Base-by-base conservation (phyloP, 352 stramenopile species). In the Phytophthora sp. region DNA sequence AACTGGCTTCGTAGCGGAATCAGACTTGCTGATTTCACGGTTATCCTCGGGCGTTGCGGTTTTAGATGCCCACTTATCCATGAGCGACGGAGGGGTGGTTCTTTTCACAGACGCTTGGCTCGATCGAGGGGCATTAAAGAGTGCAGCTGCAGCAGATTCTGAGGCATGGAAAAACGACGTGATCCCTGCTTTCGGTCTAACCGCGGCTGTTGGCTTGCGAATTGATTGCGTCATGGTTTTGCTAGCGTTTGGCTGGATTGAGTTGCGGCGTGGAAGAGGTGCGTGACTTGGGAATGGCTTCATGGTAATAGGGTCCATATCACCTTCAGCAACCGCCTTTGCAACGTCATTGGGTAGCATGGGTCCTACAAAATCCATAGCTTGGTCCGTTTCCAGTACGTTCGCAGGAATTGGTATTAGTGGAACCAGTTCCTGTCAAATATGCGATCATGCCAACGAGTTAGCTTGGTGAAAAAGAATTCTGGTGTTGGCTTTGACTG, bases 231-330 rank as follows among this genome's bases (percentile, higher is more conserved):
- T 15, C 12, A 18, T 20, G 26, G 36, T 20, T 7, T 46, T 69
- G 36, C 11, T 18, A 15, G 42, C 2, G 5, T 23, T 63, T 41
- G 24, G 21, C 20, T 70, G 57, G 13, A 57, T 29, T 42, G 38
- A 39, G 15, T 24, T 54, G 11, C 21, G 39, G 20, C 49, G 36
- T 57, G 46, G 21, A 18, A 44, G 24, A 12, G 24, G 27, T 21
- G 24, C 30, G 58, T 47, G 15, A 16, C 27, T 16, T 20, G 71
- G 60, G 58, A 94, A 94, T 12, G 18, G 57, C 12, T 53, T 66
- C 57, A 77, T 77, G 6, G 77, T 82, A 46, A 93, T 93, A 4
- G 87, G 87, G 38, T 95, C 87, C 69, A 93, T 81, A 47, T 90
- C 72, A 44, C 87, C 87, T 42, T 88, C 61, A 15, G 87, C 85